Conservation (phyloP, 306 rosid species). For the Trifolium subterraneum region DNA sequence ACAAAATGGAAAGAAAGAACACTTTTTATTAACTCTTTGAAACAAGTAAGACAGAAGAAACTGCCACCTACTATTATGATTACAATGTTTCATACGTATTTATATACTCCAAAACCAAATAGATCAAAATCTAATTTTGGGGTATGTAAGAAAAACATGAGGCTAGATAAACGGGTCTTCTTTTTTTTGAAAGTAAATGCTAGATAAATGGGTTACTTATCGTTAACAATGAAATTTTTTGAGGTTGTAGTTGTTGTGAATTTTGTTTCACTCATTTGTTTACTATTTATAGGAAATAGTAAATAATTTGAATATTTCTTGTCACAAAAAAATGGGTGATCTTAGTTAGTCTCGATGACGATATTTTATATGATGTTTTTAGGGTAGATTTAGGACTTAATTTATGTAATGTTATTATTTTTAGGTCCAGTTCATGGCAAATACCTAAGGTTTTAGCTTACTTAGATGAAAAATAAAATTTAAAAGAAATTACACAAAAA, state of each 20-base stretch:
- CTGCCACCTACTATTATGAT: neutral
- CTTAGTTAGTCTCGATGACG: too few relatives aligned
- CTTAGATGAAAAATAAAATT: too few relatives aligned
- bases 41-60: neutral
- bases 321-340: neutral
- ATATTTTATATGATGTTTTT: too few relatives aligned
- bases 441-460: too few relatives aligned
- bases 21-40: neutral
- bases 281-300: neutral
- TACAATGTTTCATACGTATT: neutral
- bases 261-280: neutral
- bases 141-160: neutral
- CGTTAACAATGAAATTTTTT: neutral
- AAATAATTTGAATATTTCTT: neutral
- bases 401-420: too few relatives aligned
- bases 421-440: too few relatives aligned
- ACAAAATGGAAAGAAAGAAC: neutral
- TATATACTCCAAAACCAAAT: neutral
- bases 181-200: too few relatives aligned
- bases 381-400: too few relatives aligned
- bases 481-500: too few relatives aligned
- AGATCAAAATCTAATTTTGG: neutral
- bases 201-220: neutral
- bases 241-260: neutral
- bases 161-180: constrained; percentile 8